Base-by-base conservation (phyloP, 164 flowering plant species). In the Chimonanthus salicifolius region DNA sequence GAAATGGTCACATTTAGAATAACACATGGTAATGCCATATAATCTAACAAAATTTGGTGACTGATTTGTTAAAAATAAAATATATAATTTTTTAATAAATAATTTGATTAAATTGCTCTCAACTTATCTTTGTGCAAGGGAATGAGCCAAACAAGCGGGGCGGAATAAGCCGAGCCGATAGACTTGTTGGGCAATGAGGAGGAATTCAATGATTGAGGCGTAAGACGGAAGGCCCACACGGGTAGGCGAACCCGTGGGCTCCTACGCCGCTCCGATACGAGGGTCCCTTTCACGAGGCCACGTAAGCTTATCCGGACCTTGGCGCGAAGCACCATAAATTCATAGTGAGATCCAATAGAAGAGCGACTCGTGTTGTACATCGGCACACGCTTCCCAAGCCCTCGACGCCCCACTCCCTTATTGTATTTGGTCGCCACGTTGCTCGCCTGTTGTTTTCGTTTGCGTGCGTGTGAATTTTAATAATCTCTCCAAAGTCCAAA, bases 171-270 rank as follows among this genome's bases (percentile, higher is more conserved):
- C 15, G 48, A 46, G 16, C 47, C 47, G 21, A 46, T 48, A 16
- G 68, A 45, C 68, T 46, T 13, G 16, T 48, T 1, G 4, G n/a
- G 15, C 15, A 33, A 4, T 33, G 60, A 54, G 16, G n/a, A 45
- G 4, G 48, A 43, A 43, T 69, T 50, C 58, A 50, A 49, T 48
- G 72, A 69, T 69, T 69, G 60, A n/a, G 60, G 62, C 47, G 63
- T 69, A 44, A 33, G 54, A 0, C 44, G 7, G 1, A 69, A 69
- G 72, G 62, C 11, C 62, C 72, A 2, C 18, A 45, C 8, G 63
- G 72, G 63, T 69, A 48, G 74, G 74, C 68, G 74, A 47, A 48
- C 20, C 74, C 68, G 67, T 1, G 58, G 58, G 68, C 74, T 48
- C 67, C 51, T 49, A 68, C 67, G 47, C 47, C 49, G 21, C 64